These are phyloP conservation scores for Leccinum brunneo-olivaceum DNA, from an alignment of 1,284 basidiomycete genomes.

Conservation along the genomic window DNA sequence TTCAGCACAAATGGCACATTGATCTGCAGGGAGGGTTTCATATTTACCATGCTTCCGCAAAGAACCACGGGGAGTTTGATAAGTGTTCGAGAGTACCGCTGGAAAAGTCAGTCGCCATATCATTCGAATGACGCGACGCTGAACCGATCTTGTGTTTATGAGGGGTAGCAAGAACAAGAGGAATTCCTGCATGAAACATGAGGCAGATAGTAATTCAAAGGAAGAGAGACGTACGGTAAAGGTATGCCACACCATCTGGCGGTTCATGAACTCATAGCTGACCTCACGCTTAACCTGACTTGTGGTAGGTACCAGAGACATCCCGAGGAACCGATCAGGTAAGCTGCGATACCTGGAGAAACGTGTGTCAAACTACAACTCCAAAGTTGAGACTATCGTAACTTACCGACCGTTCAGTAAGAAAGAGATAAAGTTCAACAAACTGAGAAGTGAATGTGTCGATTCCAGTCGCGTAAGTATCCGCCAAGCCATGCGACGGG, in stretches of 20 bases:
- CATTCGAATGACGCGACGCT: conserved; percentile 49
- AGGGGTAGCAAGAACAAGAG: conserved; percentile 89
- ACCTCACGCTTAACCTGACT: conserved; percentile 75
- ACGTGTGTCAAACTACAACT: neutral
- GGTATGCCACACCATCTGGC: conserved; percentile 98
- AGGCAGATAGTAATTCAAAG: neutral
- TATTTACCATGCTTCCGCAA: conserved; percentile 50
- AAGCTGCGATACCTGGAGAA: conserved; percentile 74
- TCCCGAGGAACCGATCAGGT: conserved; percentile 73
- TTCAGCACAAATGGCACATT: conserved; percentile 77
- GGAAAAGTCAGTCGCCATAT: conserved; percentile 32
- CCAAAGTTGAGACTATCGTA: neutral
- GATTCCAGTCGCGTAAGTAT: conserved; percentile 65
- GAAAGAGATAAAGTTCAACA: conserved; percentile 80
- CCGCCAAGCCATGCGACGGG: conserved; percentile 73
- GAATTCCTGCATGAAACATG: conserved; percentile 68
- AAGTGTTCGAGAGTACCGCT: conserved; percentile 12
- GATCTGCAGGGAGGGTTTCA: conserved; percentile 54
- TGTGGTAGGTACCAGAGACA: conserved; percentile 74
- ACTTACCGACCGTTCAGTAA: conserved; percentile 80
- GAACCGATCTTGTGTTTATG: conserved; percentile 59
- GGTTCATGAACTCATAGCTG: conserved; percentile 98
- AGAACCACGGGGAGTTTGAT: conserved; percentile 6
- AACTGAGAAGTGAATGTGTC: conserved; percentile 49
- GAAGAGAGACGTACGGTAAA: conserved; percentile 68